Percentiles rank a stretch among this genome's conserved stretches.
Conservation (phyloP, 306 rosid species). For the Echinosophora koreensis region DNA sequence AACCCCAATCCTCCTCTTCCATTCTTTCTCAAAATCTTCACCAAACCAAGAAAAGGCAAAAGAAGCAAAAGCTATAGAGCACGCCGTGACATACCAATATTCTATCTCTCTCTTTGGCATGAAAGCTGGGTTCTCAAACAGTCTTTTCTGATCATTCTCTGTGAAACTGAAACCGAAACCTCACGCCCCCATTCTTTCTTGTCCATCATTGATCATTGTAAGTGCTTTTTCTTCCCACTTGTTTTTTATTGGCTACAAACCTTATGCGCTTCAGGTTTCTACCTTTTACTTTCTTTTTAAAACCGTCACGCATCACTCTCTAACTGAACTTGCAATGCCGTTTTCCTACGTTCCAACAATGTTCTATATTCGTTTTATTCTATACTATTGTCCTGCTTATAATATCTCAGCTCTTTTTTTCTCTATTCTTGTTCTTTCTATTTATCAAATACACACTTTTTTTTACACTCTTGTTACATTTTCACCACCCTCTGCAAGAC, state of each 20-base stretch:
- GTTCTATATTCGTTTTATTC: constrained; percentile 13
- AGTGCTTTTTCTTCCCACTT: constrained; percentile 28
- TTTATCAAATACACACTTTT: background rate
- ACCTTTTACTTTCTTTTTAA: background rate
- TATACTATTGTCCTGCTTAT: constrained; percentile 1
- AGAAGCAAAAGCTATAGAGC: constrained; percentile 13
- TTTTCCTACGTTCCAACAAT: constrained; percentile 43
- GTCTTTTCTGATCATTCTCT: constrained; percentile 22
- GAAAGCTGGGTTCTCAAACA: constrained; percentile 11
- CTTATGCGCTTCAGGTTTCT: too few species aligned
- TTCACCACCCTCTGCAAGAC: background rate
- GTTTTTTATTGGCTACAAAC: background rate
- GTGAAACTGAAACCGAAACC: background rate
- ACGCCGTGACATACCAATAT: background rate
- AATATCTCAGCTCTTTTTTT: constrained; percentile 17
- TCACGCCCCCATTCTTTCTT: background rate
- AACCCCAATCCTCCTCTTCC: constrained; percentile 18
- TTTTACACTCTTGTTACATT: background rate
- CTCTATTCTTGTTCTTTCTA: background rate
- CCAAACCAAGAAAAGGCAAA: constrained; percentile 38
- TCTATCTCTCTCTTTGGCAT: background rate
- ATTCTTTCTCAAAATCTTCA: constrained; percentile 26
- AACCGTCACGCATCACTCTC: constrained; percentile 32
- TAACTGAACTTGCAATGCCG: constrained; percentile 49
- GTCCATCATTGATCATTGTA: constrained; percentile 40